Evolutionary conservation across 129 eudicot species (phyloP).

Genomic region (Erigeron canadensis): DNA sequence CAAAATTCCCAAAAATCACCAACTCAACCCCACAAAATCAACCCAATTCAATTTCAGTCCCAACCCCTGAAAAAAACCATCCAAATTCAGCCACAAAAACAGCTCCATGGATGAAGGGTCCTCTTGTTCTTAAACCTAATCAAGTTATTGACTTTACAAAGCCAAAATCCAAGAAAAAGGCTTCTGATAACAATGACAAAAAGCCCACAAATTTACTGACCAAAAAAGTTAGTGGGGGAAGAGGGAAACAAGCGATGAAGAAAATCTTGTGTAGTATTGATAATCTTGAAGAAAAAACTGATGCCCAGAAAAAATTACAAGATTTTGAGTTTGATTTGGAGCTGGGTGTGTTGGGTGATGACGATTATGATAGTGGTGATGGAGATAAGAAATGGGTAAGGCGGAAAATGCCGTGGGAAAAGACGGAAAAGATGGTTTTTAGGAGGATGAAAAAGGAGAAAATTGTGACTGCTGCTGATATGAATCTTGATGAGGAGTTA

Average conservation of each 20-base stretch:
- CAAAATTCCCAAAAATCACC: conserved; percentile 28
- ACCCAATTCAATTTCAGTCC: conserved; percentile 23
- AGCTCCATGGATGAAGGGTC: conserved; percentile 95
- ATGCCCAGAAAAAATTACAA: conserved; percentile 27
- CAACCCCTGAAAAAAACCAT: conserved; percentile 20
- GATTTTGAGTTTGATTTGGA: conserved; percentile 45
- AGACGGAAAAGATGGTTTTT: conserved; percentile 50
- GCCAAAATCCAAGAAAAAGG: conserved; percentile 34
- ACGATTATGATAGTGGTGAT: conserved; percentile 26
- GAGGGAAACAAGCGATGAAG: conserved; percentile 79
- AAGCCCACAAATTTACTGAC: conserved; percentile 40
- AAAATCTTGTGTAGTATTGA: conserved; percentile 58
- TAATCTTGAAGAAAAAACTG: conserved; percentile 53
- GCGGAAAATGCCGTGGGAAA: conserved; percentile 82
- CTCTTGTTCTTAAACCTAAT: conserved; percentile 61
- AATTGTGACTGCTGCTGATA: conserved; percentile 58
- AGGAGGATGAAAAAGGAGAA: conserved; percentile 62
- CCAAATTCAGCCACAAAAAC: conserved; percentile 41
- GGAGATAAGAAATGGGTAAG: conserved; percentile 30
- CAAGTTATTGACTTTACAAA: conserved; percentile 51
- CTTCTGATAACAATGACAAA: conserved; percentile 25
- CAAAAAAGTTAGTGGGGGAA: conserved; percentile 67
- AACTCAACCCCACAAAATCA: conserved; percentile 35
- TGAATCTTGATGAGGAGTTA: conserved; percentile 60
- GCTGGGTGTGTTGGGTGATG: conserved; percentile 35